Base-by-base conservation (phyloP, 495 filamentous ascomycete species). In the Filosporella fistucella region DNA sequence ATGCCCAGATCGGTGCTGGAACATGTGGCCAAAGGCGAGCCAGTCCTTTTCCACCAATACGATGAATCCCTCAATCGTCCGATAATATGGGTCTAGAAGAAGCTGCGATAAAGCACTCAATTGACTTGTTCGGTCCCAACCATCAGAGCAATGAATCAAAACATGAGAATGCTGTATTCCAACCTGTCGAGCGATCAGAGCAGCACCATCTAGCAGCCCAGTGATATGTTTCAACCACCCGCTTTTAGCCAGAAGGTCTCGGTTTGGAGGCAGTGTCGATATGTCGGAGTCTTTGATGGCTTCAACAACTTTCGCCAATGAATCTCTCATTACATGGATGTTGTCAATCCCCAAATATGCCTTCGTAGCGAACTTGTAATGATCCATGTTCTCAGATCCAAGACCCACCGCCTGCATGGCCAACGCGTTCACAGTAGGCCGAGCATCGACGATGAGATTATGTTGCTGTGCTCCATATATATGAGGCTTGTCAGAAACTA, bases 281-380 rank as follows among this genome's bases (percentile, higher is more conserved):
- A 96, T 71, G 64, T 98, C 93, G 3, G 89, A 86, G 40, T 97
- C 91, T 59, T 95, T 96, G 57, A 98, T 68, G 9, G 91, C 84
- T 47, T 93, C 89, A 38, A 97, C 71, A 20, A 98, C 87, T 47
- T 87, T 94, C 35, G 85, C 81, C 43, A 98, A 66, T 2, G 91
- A 96, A 40, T 89, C 85, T 47, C 93, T 76, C 93, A 99, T 99
- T 45, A 96, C 91, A 61, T 99, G 93, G 49, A 99, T 97, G 55
- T 99, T 99, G 62, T 95, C 93, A 59, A 99, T 99, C 36, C 91
- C 91, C n/a, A 99, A 74, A 57, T 93, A 96, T 0, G 84, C 87
- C 60, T 95, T 96, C 32, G 87, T 89, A 23, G 88, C 88, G 58
- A 88, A 90, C 41, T 82, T 85, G 64, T 99, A 99, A 63, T 96